Conservation (phyloP, 352 stramenopile species). For the Pythium scleroteichum region DNA sequence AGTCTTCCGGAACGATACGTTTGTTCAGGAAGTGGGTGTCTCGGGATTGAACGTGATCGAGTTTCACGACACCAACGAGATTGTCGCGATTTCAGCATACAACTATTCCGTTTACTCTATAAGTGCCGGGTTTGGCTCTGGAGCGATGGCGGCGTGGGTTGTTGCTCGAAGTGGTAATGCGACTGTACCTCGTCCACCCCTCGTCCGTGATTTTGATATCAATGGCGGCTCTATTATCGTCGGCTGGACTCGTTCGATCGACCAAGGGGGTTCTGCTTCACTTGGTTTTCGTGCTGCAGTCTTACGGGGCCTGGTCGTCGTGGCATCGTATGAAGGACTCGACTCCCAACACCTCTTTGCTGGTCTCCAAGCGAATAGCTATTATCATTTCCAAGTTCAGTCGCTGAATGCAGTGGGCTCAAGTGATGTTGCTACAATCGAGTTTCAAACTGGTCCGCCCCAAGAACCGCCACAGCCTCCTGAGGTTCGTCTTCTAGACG, state of each 20-base stretch:
- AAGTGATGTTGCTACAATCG: slow-evolving; percentile 11
- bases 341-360: slow-evolving; percentile 19
- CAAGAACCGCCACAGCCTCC: slow-evolving; percentile 28
- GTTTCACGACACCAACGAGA: slow-evolving; percentile 33
- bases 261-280: slow-evolving; percentile 37
- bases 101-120: slow-evolving; percentile 41
- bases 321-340: slow-evolving; percentile 28
- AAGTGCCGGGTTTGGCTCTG: slow-evolving; percentile 23
- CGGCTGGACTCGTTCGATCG: slow-evolving; percentile 23
- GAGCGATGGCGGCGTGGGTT: slow-evolving; percentile 11
- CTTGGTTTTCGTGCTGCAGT: neutral
- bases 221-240: slow-evolving; percentile 33
- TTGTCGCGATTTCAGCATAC: slow-evolving; percentile 37
- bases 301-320: slow-evolving; percentile 1
- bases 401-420: slow-evolving; percentile 33
- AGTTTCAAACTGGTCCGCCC: slow-evolving; percentile 28
- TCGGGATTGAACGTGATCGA: neutral
- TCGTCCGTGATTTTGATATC: slow-evolving; percentile 20
- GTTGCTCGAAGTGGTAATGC: slow-evolving; percentile 21
- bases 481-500: slow-evolving; percentile 20
- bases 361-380: slow-evolving; percentile 35
- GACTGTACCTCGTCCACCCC: slow-evolving; percentile 25
- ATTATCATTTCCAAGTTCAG: slow-evolving; percentile 34
- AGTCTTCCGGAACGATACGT: slow-evolving; percentile 37
- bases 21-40: slow-evolving; percentile 11